A percentile compares a stretch with the other conserved stretches of the same genome.
These are phyloP conservation scores for Bombardia bombarda DNA, from an alignment of 495 filamentous ascomycete genomes.

Conservation along the genomic window DNA sequence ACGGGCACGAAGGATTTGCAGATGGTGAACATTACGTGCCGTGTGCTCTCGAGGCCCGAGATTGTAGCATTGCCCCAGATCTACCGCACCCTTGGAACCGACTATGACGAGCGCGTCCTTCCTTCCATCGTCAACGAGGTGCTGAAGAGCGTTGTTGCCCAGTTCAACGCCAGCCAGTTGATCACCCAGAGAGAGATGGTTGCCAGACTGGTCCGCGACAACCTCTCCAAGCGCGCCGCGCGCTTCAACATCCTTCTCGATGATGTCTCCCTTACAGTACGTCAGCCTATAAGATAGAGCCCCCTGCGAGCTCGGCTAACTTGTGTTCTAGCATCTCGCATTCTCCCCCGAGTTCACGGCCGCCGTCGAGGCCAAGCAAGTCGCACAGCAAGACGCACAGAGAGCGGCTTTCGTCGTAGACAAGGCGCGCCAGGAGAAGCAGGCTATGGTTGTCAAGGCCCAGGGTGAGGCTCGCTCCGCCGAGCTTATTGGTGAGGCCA, in stretches of 20 bases:
- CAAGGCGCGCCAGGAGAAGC: constrained; percentile 98
- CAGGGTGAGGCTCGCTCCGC: constrained; percentile 99
- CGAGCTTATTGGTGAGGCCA: constrained; percentile 95
- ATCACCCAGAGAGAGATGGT: constrained; percentile 99
- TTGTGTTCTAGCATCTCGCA: constrained; percentile 70
- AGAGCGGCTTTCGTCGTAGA: constrained; percentile 96
- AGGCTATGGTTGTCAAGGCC: constrained; percentile 94
- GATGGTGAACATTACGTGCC: constrained; percentile 99
- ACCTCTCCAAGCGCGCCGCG: constrained; percentile 80
- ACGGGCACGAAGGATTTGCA: constrained; percentile 98
- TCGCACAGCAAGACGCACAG: constrained; percentile 97
- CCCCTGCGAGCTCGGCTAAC: constrained; percentile 7
- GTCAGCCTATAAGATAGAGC: constrained; percentile 12
- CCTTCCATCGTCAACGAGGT: constrained; percentile 99
- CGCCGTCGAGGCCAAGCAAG: constrained; percentile 97
- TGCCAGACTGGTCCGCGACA: constrained; percentile 82
- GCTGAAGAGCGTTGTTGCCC: constrained; percentile 94
- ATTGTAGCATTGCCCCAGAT: constrained; percentile 88
- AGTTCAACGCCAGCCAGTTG: constrained; percentile 97
- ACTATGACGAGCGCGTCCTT: constrained; percentile 95
- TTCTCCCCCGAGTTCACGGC: constrained; percentile 99
- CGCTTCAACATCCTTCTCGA: constrained; percentile 96
- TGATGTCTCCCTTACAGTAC: constrained; percentile 93
- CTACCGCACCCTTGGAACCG: constrained; percentile 88
- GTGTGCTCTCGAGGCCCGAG: constrained; percentile 89